Percentiles rank a stretch among this genome's conserved stretches.
phyloP scores from a whole-genome alignment of 805 yeast species.

The Ogataea saltuana region DNA sequence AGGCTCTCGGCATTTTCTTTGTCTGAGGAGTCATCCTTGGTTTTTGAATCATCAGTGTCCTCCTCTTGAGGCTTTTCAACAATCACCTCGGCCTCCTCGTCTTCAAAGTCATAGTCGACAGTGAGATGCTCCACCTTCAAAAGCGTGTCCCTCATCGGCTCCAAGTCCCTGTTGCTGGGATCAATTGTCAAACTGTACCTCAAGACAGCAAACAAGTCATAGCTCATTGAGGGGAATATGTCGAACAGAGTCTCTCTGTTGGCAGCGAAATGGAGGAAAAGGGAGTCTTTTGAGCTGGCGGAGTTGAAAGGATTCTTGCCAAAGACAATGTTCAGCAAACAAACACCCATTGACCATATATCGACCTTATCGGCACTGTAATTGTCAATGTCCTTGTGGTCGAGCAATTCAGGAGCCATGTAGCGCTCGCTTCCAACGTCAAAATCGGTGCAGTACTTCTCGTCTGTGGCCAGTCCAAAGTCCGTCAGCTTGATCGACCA shows the following conservation, averaged over 20 bases:
- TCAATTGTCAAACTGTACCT: constrained; percentile 78
- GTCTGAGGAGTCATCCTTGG: constrained; percentile 20
- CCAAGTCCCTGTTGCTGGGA: constrained; percentile 78
- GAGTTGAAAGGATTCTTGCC: constrained; percentile 84
- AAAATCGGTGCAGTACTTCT: constrained; percentile 61
- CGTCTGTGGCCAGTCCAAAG: constrained; percentile 60
- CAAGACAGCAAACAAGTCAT: constrained; percentile 82
- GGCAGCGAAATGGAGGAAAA: constrained; percentile 81
- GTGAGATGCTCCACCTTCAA: constrained; percentile 66
- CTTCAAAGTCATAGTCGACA: constrained; percentile 69
- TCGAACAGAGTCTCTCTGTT: constrained; percentile 90
- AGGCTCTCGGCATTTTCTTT: constrained; percentile 31
- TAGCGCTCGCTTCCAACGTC: constrained; percentile 89
- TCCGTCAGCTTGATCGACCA: constrained; percentile 60
- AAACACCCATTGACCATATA: constrained; percentile 87
- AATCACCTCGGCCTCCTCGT: constrained; percentile 24
- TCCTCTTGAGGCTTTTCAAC: constrained; percentile 23
- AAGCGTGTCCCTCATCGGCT: constrained; percentile 60
- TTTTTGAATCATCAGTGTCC: constrained; percentile 20
- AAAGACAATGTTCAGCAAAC: constrained; percentile 79
- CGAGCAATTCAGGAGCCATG: constrained; percentile 94
- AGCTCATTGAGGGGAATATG: constrained; percentile 85
- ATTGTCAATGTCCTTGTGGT: constrained; percentile 47
- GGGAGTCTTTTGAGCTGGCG: constrained; percentile 73
- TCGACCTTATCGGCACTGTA: constrained; percentile 84